Percentiles rank a stretch among this genome's conserved stretches.
Evolutionary conservation across 805 yeast genomes (phyloP).

Genomic region (Lachancea waltii): DNA sequence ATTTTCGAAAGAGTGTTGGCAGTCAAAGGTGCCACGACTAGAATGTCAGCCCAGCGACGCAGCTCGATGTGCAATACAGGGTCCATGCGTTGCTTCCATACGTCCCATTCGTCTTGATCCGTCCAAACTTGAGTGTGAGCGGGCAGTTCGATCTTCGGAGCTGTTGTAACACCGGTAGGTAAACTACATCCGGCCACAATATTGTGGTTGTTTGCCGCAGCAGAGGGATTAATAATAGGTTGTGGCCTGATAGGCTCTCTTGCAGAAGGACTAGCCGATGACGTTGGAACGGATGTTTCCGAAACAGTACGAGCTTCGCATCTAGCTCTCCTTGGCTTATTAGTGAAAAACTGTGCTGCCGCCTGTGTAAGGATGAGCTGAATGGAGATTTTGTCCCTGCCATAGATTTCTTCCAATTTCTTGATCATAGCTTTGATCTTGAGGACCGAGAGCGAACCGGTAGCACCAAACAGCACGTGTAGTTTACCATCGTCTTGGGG

Average conservation of each 20-base stretch:
- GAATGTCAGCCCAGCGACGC: constrained; percentile 96
- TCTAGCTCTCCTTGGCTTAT: constrained; percentile 16
- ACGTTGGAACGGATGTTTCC: constrained; percentile 5
- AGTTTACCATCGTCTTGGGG: constrained; percentile 83
- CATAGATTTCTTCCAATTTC: constrained; percentile 75
- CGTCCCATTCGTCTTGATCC: constrained; percentile 89
- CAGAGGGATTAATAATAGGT: background rate
- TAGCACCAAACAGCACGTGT: constrained; percentile 79
- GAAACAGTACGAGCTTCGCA: constrained; percentile 13
- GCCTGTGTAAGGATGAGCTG: constrained; percentile 82
- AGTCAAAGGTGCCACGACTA: constrained; percentile 88
- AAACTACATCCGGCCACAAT: background rate
- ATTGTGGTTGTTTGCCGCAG: constrained; percentile 3
- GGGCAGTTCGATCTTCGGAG: constrained; percentile 47
- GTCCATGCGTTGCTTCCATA: constrained; percentile 77
- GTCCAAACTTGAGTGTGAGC: constrained; percentile 82
- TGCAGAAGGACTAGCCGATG: background rate
- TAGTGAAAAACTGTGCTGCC: constrained; percentile 64
- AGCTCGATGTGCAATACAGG: constrained; percentile 97
- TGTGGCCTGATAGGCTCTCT: background rate
- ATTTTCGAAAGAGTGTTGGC: constrained; percentile 90
- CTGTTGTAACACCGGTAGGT: constrained; percentile 14
- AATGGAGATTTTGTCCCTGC: constrained; percentile 65
- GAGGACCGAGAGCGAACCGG: constrained; percentile 81
- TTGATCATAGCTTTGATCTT: constrained; percentile 74